Base-by-base conservation (phyloP, 306 rosid species). In the Inga oerstediana region DNA sequence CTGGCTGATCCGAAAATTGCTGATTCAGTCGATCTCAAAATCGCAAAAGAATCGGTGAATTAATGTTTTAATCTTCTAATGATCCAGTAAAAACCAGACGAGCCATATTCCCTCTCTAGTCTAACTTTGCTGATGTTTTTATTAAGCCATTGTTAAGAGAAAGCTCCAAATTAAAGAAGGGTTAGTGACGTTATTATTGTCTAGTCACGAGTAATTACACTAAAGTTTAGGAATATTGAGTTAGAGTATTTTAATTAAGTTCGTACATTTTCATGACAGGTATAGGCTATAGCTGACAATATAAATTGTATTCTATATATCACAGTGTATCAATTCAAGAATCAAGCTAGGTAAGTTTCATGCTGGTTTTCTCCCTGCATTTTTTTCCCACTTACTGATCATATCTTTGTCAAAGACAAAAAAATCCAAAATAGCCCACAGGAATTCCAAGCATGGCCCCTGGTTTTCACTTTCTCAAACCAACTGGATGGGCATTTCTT, bases 381-480 rank as follows among this genome's bases (percentile, higher is more conserved):
- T 30, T 30, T 39, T 64, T 30, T 0, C 17, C 16, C 39, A 22
- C 39, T 64, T 10, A 30, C 20, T 30, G 70, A 64, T 64, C 70
- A 41, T 64, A 4, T 64, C 70, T 64, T 64, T 64, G 30, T 27
- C 39, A 27, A 62, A 62, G 16, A 12, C 16, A 10, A 62, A 62
- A 3, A 39, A 62, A 62, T 62, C 68, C 68, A 8, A 37, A 27
- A 27, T 62, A 62, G 68, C 68, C 37, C 68, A 62, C 68, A 2
- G 68, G 68, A 62, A 62, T 62, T 22, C 16, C 68, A 27, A 62
- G 35, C 8, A 62, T 62, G 68, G 68, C 68, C 68, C 68, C 68
- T 62, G 68, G 68, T 62, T 62, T 62, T 27, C 35, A 62, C 19
- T 62, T 27, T 62, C 68, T 27, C 37, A 24, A 27, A 27, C 37